Evolutionary conservation across 768 basidiomycete species (phyloP), one percentile per base, ranked within the genome.

Genomic region (Suillus discolor): DNA sequence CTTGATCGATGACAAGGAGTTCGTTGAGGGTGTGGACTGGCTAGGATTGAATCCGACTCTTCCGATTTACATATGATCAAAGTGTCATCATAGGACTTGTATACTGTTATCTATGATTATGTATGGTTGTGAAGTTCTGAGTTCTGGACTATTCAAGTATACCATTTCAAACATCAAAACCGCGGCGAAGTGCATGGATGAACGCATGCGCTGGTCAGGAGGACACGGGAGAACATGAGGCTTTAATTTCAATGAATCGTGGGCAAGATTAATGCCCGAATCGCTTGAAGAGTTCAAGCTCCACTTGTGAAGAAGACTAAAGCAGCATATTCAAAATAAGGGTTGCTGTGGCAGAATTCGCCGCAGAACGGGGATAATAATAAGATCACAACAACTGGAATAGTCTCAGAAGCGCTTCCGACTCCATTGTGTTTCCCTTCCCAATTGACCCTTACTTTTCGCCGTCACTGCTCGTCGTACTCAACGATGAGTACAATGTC

Each of bases 1-100:
- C 84, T 80, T 96, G 59, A 92, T 92, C 59, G 92, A 93, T 66
- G 85, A 94, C 67, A 88, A 86, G 69, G 87, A 86, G 2, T 87
- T 94, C 57, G 85, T 87, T 13, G 83, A 83, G 66, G 90, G 89
- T 0, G 80, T 87, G 1, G 89, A 91, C 63, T 94, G 93, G 93
- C 79, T 74, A 20, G 89, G 85, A 6, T 78, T 93, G 44, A 89
- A 93, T 76, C 92, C 92, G 4, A 89, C 90, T 2, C 78, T 94
- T 62, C 92, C 91, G 0, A 88, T 94, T 67, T 94, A 91, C 73
- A 88, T 94, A 57, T 94, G 63, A 61, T 42, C 53, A 12, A 31
- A 39, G 6, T 63, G 31, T 34, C 20, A 31, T 31, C 11, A 5
- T 54, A 18, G 34, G 34, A 34, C 31, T 20, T 20, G 18, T 51